These are phyloP conservation scores for Neurospora sp. DNA, from an alignment of 495 filamentous ascomycete genomes.

Conservation along the genomic window DNA sequence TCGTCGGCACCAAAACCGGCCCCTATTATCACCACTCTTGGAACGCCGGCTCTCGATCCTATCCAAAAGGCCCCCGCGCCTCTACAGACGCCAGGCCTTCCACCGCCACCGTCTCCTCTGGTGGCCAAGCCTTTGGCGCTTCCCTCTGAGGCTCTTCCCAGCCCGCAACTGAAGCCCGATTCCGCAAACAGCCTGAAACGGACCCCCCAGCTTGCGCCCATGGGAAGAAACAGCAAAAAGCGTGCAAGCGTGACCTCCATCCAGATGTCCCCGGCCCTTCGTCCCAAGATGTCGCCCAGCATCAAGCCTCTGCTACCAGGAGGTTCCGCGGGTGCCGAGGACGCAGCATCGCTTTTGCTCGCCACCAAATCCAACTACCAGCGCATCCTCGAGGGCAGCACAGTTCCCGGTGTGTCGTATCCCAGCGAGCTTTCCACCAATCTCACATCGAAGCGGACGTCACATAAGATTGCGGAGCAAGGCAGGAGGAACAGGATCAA, in stretches of 20 bases:
- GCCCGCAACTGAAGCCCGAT: constrained; percentile 39
- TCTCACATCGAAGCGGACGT: constrained; percentile 90
- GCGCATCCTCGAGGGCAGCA: constrained; percentile 88
- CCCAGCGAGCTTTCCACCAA: constrained; percentile 85
- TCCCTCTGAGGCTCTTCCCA: constrained; percentile 36
- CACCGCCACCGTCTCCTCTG: constrained; percentile 36
- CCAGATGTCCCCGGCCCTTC: constrained; percentile 67
- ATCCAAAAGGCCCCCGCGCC: neutral
- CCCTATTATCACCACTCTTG: constrained; percentile 34
- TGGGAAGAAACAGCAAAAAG: constrained; percentile 46
- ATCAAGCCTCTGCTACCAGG: constrained; percentile 87
- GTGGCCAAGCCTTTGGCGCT: constrained; percentile 29
- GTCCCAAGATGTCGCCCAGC: constrained; percentile 88
- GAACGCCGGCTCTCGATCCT: constrained; percentile 17
- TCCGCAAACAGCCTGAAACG: constrained; percentile 27
- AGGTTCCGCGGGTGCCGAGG: constrained; percentile 34
- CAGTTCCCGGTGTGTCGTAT: constrained; percentile 81
- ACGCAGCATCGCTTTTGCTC: constrained; percentile 74
- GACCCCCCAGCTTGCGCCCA: constrained; percentile 34
- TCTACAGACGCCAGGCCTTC: constrained; percentile 27
- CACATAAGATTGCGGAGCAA: constrained; percentile 96
- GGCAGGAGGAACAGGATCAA: constrained; percentile 93
- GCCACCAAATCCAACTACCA: constrained; percentile 97
- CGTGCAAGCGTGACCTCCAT: constrained; percentile 65
- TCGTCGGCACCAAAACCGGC: constrained; percentile 27